Conservation (phyloP, 768 basidiomycete genomes). For the Pilatotrama ljubarskyi region DNA sequence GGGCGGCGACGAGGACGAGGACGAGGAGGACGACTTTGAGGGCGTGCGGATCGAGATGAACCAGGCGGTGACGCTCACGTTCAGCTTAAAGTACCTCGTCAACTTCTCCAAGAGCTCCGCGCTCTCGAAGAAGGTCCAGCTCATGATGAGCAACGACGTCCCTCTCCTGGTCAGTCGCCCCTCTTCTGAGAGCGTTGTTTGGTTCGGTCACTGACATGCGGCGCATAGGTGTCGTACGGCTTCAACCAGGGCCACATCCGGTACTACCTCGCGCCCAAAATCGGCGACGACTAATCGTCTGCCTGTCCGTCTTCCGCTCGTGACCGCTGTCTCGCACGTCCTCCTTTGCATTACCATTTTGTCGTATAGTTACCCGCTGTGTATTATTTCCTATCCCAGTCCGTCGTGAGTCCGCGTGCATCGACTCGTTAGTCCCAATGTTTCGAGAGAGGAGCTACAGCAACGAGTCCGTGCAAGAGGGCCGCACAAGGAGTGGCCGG, state of each 20-base stretch:
- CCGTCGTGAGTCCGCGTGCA: too few species aligned
- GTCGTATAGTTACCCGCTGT: slow-evolving; percentile 12
- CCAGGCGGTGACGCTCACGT: slow-evolving; percentile 87
- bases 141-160: slow-evolving; percentile 92
- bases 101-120: slow-evolving; percentile 92
- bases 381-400: neutral
- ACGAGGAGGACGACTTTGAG: slow-evolving; percentile 48
- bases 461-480: too few species aligned
- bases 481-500: too few species aligned
- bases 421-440: too few species aligned
- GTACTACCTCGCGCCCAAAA: slow-evolving; percentile 97
- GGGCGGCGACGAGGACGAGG: slow-evolving; percentile 43
- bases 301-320: neutral
- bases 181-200: neutral
- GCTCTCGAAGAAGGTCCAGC: slow-evolving; percentile 68
- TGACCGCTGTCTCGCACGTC: neutral
- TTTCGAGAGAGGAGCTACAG: too few species aligned
- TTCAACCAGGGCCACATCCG: slow-evolving; percentile 87
- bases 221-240: slow-evolving; percentile 74
- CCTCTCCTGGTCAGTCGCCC: slow-evolving; percentile 68
- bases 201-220: slow-evolving; percentile 1
- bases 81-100: slow-evolving; percentile 94
- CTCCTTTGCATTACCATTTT: neutral
- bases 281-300: slow-evolving; percentile 67
- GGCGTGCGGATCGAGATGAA: slow-evolving; percentile 85